Percentiles rank a stretch among this genome's conserved stretches.
phyloP scores from a whole-genome alignment of 495 filamentous ascomycete species.

The Corynascus novoguineensis region DNA sequence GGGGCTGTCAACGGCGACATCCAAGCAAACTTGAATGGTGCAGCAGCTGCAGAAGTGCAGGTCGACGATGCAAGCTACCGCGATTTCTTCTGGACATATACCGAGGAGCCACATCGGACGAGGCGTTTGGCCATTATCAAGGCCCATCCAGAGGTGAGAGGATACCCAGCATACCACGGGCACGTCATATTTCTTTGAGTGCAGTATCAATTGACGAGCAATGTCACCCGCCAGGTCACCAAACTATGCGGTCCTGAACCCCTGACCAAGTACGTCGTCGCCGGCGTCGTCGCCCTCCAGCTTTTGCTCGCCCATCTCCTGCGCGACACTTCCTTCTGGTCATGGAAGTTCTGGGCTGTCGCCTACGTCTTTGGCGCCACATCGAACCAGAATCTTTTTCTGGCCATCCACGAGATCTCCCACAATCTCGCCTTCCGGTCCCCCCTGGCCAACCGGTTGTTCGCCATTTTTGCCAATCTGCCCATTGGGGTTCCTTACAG shows the following conservation, averaged over 20 bases:
- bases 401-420: slow-evolving; percentile 98
- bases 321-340: slow-evolving; percentile 72
- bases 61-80: slow-evolving; percentile 39
- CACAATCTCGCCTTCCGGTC: slow-evolving; percentile 94
- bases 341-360: slow-evolving; percentile 73
- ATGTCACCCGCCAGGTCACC: slow-evolving; percentile 58
- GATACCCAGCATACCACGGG: background rate
- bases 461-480: slow-evolving; percentile 90
- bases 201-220: background rate
- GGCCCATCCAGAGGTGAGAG: slow-evolving; percentile 85
- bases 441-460: slow-evolving; percentile 71
- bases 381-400: slow-evolving; percentile 96
- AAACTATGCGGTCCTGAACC: slow-evolving; percentile 98
- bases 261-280: slow-evolving; percentile 87
- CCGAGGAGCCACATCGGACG: slow-evolving; percentile 94
- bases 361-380: slow-evolving; percentile 94
- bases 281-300: slow-evolving; percentile 79
- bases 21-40: slow-evolving; percentile 12
- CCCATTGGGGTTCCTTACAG: slow-evolving; percentile 95
- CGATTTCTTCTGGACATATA: slow-evolving; percentile 87
- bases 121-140: slow-evolving; percentile 92
- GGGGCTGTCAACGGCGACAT: slow-evolving; percentile 18
- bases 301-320: slow-evolving; percentile 73
- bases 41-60: slow-evolving; percentile 6
- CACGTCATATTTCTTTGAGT: background rate